Evolutionary conservation across 345 rosid species (phyloP), one percentile per base, ranked within the genome.

Genomic region (Streptanthus diversifolius): DNA sequence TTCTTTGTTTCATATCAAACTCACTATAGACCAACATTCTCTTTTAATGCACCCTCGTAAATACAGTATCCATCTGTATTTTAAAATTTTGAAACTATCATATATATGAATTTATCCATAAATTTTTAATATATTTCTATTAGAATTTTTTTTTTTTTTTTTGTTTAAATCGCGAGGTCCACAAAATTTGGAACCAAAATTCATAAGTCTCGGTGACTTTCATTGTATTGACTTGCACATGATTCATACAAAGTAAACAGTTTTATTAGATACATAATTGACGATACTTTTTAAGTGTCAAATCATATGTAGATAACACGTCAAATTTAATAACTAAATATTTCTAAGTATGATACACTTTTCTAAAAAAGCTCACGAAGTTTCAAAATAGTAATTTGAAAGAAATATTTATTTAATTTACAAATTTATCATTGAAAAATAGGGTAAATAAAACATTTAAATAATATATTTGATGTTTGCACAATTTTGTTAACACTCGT

Each of bases 11-110:
- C 64, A 25, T 69, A 69, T 32, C 70, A 63, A 43, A 29, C 33
- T 58, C 49, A 52, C 63, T 59, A 52, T 53, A 21, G 73, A 68
- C 74, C 74, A 68, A 62, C 58, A 68, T 68, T 68, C 70, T 68
- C 74, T 43, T 68, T 75, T 44, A 43, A 62, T 69, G 70, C 70
- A 53, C 40, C 74, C 41, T 64, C 29, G 52, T 56, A 57, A 17
- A 15, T 45, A 43, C 58, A 25, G 7, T 21, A 54, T 63, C 47
- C 33, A 17, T 39, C 5, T 33, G 3, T 32, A 1, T 29, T 37
- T 39, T 11, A 22, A 13, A 19, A 35, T 11, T n/a, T n/a, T 71
- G 2, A 49, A 27, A 37, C 8, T 18, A 24, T 21, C 27, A 24
- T 13, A 0, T 19, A 14, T 13, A 8, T 1, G 7, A 39, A 8